Evolutionary conservation across 495 filamentous ascomycete species (phyloP).

Genomic region (Thozetella sp.): DNA sequence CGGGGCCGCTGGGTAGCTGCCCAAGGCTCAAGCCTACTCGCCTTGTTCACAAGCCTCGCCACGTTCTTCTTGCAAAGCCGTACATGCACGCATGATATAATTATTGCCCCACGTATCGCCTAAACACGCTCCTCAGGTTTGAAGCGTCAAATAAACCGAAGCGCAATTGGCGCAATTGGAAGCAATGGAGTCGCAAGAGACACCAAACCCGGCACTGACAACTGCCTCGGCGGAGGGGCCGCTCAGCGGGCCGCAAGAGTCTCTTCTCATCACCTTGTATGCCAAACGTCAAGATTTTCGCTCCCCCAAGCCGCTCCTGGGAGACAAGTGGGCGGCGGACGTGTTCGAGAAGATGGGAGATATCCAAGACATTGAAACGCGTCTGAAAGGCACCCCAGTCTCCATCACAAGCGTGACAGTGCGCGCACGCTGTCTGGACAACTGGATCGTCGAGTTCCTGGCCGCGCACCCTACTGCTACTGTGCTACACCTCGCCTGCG

Average conservation of each 20-base stretch:
- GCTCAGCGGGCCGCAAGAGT: background rate
- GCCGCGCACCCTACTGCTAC: constrained; percentile 14
- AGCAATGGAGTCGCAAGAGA: no score
- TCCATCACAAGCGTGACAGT: constrained; percentile 8
- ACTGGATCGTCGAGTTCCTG: constrained; percentile 19
- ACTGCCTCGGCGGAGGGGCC: no score
- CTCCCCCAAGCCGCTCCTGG: constrained; percentile 14
- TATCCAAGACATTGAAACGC: constrained; percentile 8
- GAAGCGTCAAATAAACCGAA: no score
- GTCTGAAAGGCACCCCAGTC: constrained; percentile 10
- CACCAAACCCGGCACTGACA: no score
- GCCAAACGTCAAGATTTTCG: background rate
- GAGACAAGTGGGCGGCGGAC: constrained; percentile 14
- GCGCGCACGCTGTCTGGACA: constrained; percentile 12
- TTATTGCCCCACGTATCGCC: no score
- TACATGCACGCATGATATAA: no score
- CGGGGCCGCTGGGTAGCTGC: no score
- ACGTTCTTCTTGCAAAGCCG: no score
- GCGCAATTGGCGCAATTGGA: no score
- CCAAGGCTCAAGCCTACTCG: no score
- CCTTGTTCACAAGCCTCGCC: no score
- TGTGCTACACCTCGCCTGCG: constrained; percentile 25
- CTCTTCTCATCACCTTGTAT: background rate
- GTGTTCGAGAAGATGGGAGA: constrained; percentile 15
- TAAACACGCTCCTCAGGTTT: no score